A percentile compares a stretch with the other conserved stretches of the same genome.
phyloP scores from a whole-genome alignment of 2,329 filamentous ascomycete genomes.

The Cytospora piceae region DNA sequence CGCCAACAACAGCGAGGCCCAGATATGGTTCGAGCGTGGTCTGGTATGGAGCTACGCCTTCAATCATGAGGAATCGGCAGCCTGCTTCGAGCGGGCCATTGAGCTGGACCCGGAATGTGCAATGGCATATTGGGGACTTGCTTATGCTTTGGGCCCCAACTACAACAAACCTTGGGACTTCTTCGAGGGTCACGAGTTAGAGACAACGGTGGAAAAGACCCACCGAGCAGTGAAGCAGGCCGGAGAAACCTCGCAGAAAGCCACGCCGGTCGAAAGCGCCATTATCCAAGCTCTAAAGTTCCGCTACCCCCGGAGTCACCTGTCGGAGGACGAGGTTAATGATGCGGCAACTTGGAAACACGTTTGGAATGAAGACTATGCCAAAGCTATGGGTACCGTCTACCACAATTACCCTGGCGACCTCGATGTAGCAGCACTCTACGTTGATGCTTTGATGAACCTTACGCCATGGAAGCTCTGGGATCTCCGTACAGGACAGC shows the following conservation, averaged over 20 bases:
- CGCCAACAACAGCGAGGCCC: slow-evolving; percentile 54
- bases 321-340: slow-evolving; percentile 43
- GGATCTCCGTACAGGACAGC: slow-evolving; percentile 45
- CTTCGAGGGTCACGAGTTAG: slow-evolving; percentile 66
- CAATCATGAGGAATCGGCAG: slow-evolving; percentile 72
- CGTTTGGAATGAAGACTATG: slow-evolving; percentile 62
- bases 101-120: slow-evolving; percentile 56
- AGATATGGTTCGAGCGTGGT: slow-evolving; percentile 72
- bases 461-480: slow-evolving; percentile 52
- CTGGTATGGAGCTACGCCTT: slow-evolving; percentile 77
- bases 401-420: slow-evolving; percentile 43
- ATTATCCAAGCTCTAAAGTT: slow-evolving; percentile 65
- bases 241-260: slow-evolving; percentile 34
- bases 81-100: slow-evolving; percentile 66
- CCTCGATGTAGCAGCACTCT: slow-evolving; percentile 38
- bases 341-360: slow-evolving; percentile 44
- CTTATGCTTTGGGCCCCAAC: slow-evolving; percentile 75
- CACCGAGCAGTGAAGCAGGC: slow-evolving; percentile 40
- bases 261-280: slow-evolving; percentile 59
- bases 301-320: slow-evolving; percentile 56
- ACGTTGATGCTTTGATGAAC: slow-evolving; percentile 59
- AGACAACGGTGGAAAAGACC: slow-evolving; percentile 47
- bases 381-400: slow-evolving; percentile 53
- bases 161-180: slow-evolving; percentile 77
- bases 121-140: slow-evolving; percentile 72